These are phyloP conservation scores for Rhododendron ovatum DNA, from an alignment of 148 eudicot species.

Conservation along the genomic window DNA sequence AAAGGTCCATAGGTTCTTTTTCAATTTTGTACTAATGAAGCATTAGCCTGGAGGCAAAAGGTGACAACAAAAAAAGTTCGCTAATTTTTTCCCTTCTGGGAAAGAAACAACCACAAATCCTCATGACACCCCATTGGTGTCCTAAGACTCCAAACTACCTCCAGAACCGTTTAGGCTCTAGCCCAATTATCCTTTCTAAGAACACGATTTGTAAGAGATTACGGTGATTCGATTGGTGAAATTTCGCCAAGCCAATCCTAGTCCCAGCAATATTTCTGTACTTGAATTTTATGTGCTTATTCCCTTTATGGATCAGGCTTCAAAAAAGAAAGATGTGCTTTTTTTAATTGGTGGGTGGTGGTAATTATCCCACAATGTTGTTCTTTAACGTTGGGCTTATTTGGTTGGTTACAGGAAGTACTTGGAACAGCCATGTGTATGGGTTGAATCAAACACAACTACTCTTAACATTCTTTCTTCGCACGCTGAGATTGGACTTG, in stretches of 20 bases:
- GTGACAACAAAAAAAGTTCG: neutral
- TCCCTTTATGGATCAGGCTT: neutral
- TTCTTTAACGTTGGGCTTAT: neutral
- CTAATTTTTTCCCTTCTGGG: neutral
- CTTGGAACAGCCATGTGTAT: conserved; percentile 84
- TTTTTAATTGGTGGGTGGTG: neutral
- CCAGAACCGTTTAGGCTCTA: neutral
- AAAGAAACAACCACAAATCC: neutral
- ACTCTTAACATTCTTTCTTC: conserved; percentile 93
- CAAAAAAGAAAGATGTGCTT: neutral
- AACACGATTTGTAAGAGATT: neutral
- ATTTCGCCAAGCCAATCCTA: neutral
- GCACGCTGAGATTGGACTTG: conserved; percentile 89
- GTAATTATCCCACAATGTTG: neutral
- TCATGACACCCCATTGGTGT: neutral
- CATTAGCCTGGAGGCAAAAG: neutral
- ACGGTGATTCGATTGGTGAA: neutral
- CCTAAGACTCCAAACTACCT: neutral
- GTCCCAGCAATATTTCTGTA: neutral
- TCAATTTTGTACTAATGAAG: neutral
- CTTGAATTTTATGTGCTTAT: neutral
- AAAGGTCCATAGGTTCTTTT: neutral
- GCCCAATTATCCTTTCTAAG: neutral
- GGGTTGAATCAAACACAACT: conserved; percentile 90
- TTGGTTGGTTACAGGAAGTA: conserved; percentile 57